Conservation (phyloP, 495 filamentous ascomycete genomes). For the Haplographium delicatum region DNA sequence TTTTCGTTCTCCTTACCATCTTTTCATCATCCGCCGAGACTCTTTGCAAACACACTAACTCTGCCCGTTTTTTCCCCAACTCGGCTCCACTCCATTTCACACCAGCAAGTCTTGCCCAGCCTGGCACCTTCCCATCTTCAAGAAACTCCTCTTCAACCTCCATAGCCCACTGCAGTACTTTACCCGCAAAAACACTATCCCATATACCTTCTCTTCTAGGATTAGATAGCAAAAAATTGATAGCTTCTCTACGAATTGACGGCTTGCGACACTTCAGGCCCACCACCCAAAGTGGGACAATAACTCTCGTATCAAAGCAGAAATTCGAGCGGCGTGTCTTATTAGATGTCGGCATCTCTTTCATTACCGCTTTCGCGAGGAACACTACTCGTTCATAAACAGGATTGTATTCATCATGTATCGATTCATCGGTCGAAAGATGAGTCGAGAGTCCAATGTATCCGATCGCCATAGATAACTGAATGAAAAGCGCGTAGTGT, state of each 20-base stretch:
- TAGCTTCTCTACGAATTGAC: slow-evolving; percentile 34
- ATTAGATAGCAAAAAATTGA: slow-evolving; percentile 30
- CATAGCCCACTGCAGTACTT: slow-evolving; percentile 11
- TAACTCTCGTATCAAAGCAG: slow-evolving; percentile 30
- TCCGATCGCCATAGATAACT: slow-evolving; percentile 11
- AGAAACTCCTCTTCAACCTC: slow-evolving; percentile 15
- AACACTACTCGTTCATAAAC: slow-evolving; percentile 9
- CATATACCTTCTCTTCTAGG: slow-evolving; percentile 42
- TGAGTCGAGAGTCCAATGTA: slow-evolving; percentile 13
- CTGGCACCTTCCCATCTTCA: slow-evolving; percentile 10
- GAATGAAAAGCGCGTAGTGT: slow-evolving; percentile 13
- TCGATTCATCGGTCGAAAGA: slow-evolving; percentile 10
- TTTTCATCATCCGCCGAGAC: slow-evolving; percentile 6
- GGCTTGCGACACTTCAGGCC: slow-evolving; percentile 40
- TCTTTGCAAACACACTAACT: slow-evolving; percentile 13
- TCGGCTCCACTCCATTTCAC: slow-evolving; percentile 14
- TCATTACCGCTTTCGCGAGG: slow-evolving; percentile 14
- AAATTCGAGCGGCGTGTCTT: slow-evolving; percentile 9
- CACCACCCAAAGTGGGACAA: slow-evolving; percentile 31
- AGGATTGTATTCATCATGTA: slow-evolving; percentile 13
- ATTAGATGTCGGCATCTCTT: slow-evolving; percentile 6
- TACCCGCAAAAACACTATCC: slow-evolving; percentile 25
- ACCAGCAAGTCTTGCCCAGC: slow-evolving; percentile 12
- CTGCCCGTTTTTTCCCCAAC: slow-evolving; percentile 5
- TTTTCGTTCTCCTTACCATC: slow-evolving; percentile 9